Conservation (phyloP, 495 filamentous ascomycete species). For the Aspergillus wentii region DNA sequence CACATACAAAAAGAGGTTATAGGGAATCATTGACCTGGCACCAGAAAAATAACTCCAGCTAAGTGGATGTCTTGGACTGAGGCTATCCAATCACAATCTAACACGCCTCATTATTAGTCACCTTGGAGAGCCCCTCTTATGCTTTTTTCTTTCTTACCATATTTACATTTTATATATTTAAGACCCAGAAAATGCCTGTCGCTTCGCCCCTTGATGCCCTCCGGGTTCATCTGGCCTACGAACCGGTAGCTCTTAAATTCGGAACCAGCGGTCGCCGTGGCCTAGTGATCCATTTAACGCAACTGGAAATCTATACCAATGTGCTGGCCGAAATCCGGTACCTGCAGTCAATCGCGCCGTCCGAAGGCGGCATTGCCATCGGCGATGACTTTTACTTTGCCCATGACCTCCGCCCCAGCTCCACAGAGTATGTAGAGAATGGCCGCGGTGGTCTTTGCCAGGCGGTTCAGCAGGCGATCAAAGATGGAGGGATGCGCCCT, state of each 20-base stretch:
- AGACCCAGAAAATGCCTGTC: too few species aligned
- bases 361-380: conserved; percentile 16
- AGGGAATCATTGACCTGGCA: too few species aligned
- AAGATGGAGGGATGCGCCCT: conserved; percentile 19
- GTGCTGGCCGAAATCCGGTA: conserved; percentile 21
- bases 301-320: conserved; percentile 26
- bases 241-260: not conserved
- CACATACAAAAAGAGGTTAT: too few species aligned
- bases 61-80: too few species aligned
- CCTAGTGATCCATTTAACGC: conserved; percentile 19
- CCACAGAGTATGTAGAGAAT: conserved; percentile 18
- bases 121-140: too few species aligned
- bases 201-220: too few species aligned
- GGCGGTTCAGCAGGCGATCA: conserved; percentile 19
- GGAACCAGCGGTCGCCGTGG: conserved; percentile 8
- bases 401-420: conserved; percentile 24
- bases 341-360: conserved; percentile 14
- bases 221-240: not conserved
- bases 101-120: too few species aligned
- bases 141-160: too few species aligned
- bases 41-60: too few species aligned
- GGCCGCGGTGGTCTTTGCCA: conserved; percentile 21
- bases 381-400: conserved; percentile 27
- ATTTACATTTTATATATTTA: too few species aligned
- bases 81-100: too few species aligned